These are phyloP conservation scores for Tolypocladium amazonense DNA, from an alignment of 2,329 filamentous ascomycete genomes.

Conservation along the genomic window DNA sequence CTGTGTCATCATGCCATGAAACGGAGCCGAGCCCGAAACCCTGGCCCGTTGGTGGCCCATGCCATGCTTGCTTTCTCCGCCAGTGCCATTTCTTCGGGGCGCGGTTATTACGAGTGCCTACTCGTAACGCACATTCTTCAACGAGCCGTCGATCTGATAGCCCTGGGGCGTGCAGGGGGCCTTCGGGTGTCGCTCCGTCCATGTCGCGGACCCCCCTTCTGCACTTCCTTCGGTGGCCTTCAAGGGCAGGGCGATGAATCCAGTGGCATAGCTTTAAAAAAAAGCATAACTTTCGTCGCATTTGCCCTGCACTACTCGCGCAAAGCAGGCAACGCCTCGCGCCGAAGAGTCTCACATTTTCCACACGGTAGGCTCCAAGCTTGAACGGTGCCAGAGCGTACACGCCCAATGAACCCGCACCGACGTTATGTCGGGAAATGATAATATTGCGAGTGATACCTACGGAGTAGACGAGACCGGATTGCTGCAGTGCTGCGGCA, in stretches of 20 bases:
- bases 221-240: neutral
- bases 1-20: neutral
- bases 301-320: neutral
- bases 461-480: neutral
- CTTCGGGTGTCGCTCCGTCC: neutral
- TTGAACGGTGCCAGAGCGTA: neutral
- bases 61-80: neutral
- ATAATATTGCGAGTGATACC: no score
- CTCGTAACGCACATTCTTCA: neutral
- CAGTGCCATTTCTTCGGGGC: neutral
- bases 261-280: neutral
- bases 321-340: neutral
- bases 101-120: neutral
- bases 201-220: neutral
- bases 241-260: neutral
- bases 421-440: neutral
- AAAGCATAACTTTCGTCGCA: neutral
- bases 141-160: neutral
- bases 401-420: neutral
- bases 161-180: neutral
- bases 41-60: neutral
- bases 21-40: neutral
- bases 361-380: neutral
- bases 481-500: neutral
- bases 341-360: neutral